Evolutionary conservation across 768 basidiomycete genomes (phyloP).

Genomic region (Suillus hirtellus): DNA sequence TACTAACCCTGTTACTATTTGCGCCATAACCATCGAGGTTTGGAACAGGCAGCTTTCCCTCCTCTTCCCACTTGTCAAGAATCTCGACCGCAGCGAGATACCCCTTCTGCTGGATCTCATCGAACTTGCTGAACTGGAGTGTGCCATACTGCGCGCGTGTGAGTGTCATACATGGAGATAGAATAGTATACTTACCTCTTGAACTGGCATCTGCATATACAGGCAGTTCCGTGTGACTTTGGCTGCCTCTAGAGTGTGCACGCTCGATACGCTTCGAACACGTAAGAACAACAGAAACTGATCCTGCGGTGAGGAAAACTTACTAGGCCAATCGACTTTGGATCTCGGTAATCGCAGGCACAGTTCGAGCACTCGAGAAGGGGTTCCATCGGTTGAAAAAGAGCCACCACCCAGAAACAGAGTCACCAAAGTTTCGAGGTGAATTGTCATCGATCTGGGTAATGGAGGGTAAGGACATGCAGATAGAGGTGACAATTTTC

Average conservation of each 20-base stretch:
- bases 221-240: conserved; percentile 86
- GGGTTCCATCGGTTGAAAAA: conserved; percentile 93
- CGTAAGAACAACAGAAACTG: conserved; percentile 12
- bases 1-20: conserved; percentile 42
- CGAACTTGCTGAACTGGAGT: conserved; percentile 85
- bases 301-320: conserved; percentile 32
- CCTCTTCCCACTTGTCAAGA: conserved; percentile 76
- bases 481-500: conserved; percentile 1
- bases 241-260: conserved; percentile 93
- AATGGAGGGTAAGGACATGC: conserved; percentile 5
- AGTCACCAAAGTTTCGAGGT: conserved; percentile 92
- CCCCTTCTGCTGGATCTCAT: conserved; percentile 84
- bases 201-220: conserved; percentile 95
- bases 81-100: conserved; percentile 71
- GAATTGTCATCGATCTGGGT: conserved; percentile 88
- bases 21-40: conserved; percentile 59
- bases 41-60: conserved; percentile 80
- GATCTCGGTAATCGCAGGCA: conserved; percentile 91
- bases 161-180: neutral
- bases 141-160: conserved; percentile 71
- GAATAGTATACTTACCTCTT: conserved; percentile 56
- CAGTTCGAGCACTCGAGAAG: conserved; percentile 71
- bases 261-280: conserved; percentile 80
- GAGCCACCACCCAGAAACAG: conserved; percentile 95
- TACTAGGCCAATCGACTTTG: conserved; percentile 95